Evolutionary conservation across 306 rosid species (phyloP).

Genomic region (Acmispon strigosus): DNA sequence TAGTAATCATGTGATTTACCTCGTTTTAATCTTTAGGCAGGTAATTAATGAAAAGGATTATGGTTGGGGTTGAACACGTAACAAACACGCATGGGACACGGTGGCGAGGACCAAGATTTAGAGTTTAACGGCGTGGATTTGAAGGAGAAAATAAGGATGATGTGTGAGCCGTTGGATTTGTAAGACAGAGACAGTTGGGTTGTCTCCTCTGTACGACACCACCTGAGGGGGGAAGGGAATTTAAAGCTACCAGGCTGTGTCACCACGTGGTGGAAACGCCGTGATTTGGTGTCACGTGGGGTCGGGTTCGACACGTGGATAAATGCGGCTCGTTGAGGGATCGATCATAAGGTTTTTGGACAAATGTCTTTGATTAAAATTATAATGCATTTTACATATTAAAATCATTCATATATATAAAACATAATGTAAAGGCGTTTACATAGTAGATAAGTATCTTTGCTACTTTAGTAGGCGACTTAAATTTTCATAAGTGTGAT

Average conservation of each 20-base stretch:
- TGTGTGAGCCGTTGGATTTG: constrained; percentile 22
- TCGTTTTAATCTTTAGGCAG: background rate
- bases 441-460: too few species aligned
- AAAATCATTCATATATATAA: too few species aligned
- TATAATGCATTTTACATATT: too few species aligned
- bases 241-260: constrained; percentile 7
- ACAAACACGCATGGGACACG: constrained; percentile 42
- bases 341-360: background rate
- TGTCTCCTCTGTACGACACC: constrained; percentile 10
- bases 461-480: too few species aligned
- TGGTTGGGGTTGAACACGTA: constrained; percentile 7
- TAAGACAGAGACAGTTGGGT: background rate
- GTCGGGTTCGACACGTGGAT: background rate
- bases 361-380: too few species aligned
- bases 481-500: too few species aligned
- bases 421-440: too few species aligned
- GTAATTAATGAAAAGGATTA: background rate
- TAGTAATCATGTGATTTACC: background rate
- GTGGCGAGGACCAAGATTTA: constrained; percentile 21
- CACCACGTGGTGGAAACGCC: constrained; percentile 23
- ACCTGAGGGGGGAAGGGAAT: background rate
- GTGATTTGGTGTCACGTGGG: background rate
- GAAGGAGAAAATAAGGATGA: background rate
- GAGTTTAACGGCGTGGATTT: constrained; percentile 8
- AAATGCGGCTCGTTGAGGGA: background rate